These are phyloP conservation scores for Pseudonitzschia pungens DNA, from an alignment of 108 stramenopile species.

Conservation along the genomic window DNA sequence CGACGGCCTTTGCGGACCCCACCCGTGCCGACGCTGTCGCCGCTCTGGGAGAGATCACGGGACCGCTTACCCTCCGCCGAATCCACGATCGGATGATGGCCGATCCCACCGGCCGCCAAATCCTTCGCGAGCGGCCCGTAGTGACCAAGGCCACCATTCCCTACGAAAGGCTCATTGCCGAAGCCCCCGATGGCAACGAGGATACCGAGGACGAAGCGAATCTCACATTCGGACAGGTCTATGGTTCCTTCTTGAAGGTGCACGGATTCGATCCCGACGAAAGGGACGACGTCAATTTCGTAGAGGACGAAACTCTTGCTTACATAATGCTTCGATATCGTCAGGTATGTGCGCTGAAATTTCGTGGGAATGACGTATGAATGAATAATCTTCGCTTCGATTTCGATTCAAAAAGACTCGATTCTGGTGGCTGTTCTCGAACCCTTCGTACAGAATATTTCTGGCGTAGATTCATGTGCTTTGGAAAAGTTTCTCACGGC, in stretches of 20 bases:
- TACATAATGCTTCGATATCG: slow-evolving; percentile 96
- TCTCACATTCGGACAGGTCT: slow-evolving; percentile 88
- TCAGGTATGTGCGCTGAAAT: not conserved
- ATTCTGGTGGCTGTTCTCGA: not conserved
- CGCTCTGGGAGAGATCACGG: slow-evolving; percentile 92
- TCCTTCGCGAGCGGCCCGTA: slow-evolving; percentile 71
- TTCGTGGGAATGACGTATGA: too few relatives aligned
- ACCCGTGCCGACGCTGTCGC: slow-evolving; percentile 93
- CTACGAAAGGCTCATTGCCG: slow-evolving; percentile 39
- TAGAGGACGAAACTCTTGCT: slow-evolving; percentile 80
- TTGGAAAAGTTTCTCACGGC: too few relatives aligned
- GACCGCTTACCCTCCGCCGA: slow-evolving; percentile 64
- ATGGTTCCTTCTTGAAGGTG: slow-evolving; percentile 74
- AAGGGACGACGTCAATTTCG: slow-evolving; percentile 51
- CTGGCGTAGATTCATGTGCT: not conserved
- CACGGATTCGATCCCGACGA: slow-evolving; percentile 92
- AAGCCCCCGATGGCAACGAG: slow-evolving; percentile 27
- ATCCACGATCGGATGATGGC: slow-evolving; percentile 57
- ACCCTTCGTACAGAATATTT: not conserved
- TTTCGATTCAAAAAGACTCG: not conserved
- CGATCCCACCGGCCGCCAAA: slow-evolving; percentile 50
- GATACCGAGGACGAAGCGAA: slow-evolving; percentile 26
- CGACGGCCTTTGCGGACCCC: slow-evolving; percentile 83
- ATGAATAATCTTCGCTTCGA: not conserved
- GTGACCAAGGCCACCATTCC: slow-evolving; percentile 60